phyloP scores from a whole-genome alignment of 805 yeast genomes.

The Scheffersomyces stipitis region DNA sequence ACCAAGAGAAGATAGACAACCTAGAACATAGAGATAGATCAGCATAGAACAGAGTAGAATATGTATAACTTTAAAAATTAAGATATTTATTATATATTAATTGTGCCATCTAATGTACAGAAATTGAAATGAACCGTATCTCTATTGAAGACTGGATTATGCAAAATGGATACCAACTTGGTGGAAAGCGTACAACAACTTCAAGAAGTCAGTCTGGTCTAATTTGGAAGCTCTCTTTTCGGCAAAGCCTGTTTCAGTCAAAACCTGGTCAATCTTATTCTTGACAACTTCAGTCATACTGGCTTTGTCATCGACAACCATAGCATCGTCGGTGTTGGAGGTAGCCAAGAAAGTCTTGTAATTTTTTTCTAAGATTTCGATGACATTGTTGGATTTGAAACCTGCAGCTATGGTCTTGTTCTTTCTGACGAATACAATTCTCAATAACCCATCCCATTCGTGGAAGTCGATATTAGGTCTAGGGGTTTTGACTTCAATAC shows the following conservation, averaged over 20 bases:
- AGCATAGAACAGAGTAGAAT: too few species aligned
- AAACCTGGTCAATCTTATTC: slow-evolving; percentile 68
- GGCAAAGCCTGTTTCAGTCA: slow-evolving; percentile 74
- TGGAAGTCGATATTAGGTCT: slow-evolving; percentile 91
- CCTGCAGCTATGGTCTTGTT: slow-evolving; percentile 93
- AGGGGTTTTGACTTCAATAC: slow-evolving; percentile 88
- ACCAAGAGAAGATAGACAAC: slow-evolving; percentile 51
- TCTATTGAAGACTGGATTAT: slow-evolving; percentile 28
- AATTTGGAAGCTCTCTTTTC: slow-evolving; percentile 91
- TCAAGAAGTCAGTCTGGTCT: slow-evolving; percentile 92
- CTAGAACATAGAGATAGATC: too few species aligned
- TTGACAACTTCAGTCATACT: slow-evolving; percentile 55
- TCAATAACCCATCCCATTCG: slow-evolving; percentile 95
- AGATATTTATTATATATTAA: too few species aligned
- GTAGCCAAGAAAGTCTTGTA: slow-evolving; percentile 72
- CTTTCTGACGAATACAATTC: slow-evolving; percentile 90
- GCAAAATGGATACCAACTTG: slow-evolving; percentile 97
- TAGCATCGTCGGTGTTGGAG: slow-evolving; percentile 45
- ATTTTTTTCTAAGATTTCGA: slow-evolving; percentile 82
- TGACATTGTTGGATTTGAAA: slow-evolving; percentile 76
- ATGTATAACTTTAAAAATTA: too few species aligned
- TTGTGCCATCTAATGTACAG: slow-evolving; percentile 2
- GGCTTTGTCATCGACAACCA: slow-evolving; percentile 39
- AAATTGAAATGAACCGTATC: too few species aligned
- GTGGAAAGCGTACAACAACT: slow-evolving; percentile 86